Percentiles rank a stretch among this genome's conserved stretches.
Conservation (phyloP, 257 asterid species). For the Euphrasia confusa region DNA sequence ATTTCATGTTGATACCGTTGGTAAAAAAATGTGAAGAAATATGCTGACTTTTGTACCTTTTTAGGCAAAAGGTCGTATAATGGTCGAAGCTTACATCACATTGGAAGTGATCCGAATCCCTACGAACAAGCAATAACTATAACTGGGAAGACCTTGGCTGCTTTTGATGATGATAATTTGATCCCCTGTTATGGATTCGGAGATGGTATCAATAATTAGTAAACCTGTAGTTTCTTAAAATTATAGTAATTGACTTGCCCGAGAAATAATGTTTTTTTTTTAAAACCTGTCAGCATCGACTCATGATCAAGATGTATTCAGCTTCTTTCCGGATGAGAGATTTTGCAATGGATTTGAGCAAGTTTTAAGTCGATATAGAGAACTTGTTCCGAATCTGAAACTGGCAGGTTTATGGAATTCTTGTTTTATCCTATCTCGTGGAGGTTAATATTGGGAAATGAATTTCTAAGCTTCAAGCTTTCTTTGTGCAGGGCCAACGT, state of each 20-base stretch:
- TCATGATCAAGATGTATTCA: conserved; percentile 15
- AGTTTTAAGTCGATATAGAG: conserved; percentile 13
- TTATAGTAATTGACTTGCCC: background rate
- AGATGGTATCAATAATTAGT: background rate
- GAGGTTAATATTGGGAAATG: background rate
- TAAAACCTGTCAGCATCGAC: conserved; percentile 4
- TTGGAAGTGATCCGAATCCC: conserved; percentile 8
- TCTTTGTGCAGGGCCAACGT: conserved; percentile 1
- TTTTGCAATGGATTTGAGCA: conserved; percentile 16
- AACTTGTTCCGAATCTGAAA: conserved; percentile 15
- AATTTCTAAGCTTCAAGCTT: background rate
- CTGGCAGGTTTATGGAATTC: conserved; percentile 19
- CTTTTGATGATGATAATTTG: conserved; percentile 17
- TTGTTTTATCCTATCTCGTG: background rate
- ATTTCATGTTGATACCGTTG: background rate
- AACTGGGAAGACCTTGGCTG: conserved; percentile 4
- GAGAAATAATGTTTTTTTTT: background rate
- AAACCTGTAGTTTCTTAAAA: background rate
- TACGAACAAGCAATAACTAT: conserved; percentile 11
- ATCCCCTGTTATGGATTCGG: conserved; percentile 14
- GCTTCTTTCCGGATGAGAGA: conserved; percentile 13
- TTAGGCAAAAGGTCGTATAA: conserved; percentile 10
- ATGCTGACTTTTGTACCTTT: background rate
- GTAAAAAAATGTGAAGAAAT: background rate
- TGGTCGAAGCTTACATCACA: conserved; percentile 17